phyloP scores from a whole-genome alignment of 2,329 filamentous ascomycete genomes.

The Fusarium setosum region DNA sequence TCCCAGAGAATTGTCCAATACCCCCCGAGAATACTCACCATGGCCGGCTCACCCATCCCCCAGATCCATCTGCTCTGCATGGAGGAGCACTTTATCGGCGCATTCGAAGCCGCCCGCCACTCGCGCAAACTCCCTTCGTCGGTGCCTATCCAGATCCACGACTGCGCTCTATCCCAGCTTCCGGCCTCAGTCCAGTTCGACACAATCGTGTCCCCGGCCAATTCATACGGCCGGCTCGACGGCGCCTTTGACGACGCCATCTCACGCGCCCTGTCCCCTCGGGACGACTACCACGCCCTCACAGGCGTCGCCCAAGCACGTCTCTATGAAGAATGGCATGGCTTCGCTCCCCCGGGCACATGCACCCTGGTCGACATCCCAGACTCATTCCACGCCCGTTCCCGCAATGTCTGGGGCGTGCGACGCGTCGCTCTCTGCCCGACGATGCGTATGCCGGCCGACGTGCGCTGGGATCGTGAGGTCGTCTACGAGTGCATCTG shows the following conservation, averaged over 20 bases:
- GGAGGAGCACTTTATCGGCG: constrained; percentile 20
- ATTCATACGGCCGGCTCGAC: constrained; percentile 65
- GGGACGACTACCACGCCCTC: constrained; percentile 58
- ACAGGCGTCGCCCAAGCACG: constrained; percentile 56
- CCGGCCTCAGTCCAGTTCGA: constrained; percentile 53
- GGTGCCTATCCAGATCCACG: constrained; percentile 49
- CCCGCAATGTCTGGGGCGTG: constrained; percentile 54
- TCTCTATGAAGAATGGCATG: constrained; percentile 59
- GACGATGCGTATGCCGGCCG: constrained; percentile 61
- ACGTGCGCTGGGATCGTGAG: constrained; percentile 61
- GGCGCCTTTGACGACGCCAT: constrained; percentile 67
- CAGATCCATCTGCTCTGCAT: constrained; percentile 33
- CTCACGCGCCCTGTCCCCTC: constrained; percentile 58
- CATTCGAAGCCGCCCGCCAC: constrained; percentile 11
- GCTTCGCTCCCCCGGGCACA: constrained; percentile 62
- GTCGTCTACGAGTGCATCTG: constrained; percentile 66
- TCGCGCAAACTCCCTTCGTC: constrained; percentile 43
- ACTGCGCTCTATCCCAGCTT: constrained; percentile 53
- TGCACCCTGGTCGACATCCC: constrained; percentile 61
- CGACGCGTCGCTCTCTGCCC: constrained; percentile 61
- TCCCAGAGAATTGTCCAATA: background rate
- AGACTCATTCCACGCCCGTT: constrained; percentile 44
- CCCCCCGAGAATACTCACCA: background rate
- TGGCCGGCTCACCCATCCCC: constrained; percentile 15
- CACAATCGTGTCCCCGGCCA: constrained; percentile 64